Conservation (phyloP, 192 early-diverging fungal genomes). For the Geosiphon pyriformis region DNA sequence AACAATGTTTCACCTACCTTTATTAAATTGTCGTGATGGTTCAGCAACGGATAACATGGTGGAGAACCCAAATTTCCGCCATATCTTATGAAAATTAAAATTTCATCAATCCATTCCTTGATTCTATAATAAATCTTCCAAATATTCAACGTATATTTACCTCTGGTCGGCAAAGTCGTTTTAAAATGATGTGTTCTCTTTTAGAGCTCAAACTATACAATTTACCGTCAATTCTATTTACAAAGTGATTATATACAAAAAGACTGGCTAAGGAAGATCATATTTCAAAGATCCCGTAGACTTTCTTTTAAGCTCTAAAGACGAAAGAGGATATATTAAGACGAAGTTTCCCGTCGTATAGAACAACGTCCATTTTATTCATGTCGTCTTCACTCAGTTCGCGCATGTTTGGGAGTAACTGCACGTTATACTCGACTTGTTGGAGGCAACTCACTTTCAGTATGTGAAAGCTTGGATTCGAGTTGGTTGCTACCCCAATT, state of each 20-base stretch:
- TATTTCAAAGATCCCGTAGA: neutral
- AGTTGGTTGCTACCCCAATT: neutral
- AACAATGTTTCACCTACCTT: neutral
- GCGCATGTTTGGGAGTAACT: neutral
- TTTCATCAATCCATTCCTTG: neutral
- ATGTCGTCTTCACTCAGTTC: slow-evolving; percentile 12
- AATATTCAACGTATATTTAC: neutral
- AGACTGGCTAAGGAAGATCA: neutral
- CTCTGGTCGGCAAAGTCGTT: slow-evolving; percentile 11
- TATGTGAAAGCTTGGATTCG: neutral
- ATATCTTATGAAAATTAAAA: slow-evolving; percentile 7
- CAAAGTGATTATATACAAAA: slow-evolving; percentile 13
- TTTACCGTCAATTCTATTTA: slow-evolving; percentile 23
- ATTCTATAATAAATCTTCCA: neutral
- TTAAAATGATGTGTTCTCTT: slow-evolving; percentile 23
- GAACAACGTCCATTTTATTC: slow-evolving; percentile 10
- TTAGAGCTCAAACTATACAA: slow-evolving; percentile 13
- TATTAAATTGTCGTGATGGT: slow-evolving; percentile 2
- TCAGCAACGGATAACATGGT: neutral
- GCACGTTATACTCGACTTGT: slow-evolving; percentile 8
- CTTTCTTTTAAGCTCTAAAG: neutral
- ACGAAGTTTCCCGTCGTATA: neutral
- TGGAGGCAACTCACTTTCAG: slow-evolving; percentile 17
- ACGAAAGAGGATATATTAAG: slow-evolving; percentile 20
- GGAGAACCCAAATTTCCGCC: slow-evolving; percentile 22